phyloP scores from a whole-genome alignment of 768 basidiomycete genomes.

The Rhodocollybia butyracea region DNA sequence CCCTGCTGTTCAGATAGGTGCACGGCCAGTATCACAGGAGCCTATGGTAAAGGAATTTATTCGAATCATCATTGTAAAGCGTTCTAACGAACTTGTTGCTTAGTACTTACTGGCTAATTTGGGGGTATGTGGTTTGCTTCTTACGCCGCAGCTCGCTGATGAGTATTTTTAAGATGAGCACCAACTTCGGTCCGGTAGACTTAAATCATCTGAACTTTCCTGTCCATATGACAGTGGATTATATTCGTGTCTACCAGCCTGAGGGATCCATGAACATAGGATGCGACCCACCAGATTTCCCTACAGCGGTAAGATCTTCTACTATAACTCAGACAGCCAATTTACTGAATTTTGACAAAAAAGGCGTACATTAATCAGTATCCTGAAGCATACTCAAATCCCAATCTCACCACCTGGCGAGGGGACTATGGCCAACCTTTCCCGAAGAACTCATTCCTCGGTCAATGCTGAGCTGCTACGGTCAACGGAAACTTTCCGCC shows the following conservation, averaged over 20 bases:
- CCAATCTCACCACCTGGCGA: constrained; percentile 45
- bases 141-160: no score
- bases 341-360: no score
- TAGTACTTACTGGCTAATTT: constrained; percentile 72
- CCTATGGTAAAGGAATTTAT: constrained; percentile 51
- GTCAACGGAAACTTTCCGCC: not conserved
- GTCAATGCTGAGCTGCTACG: constrained; percentile 10
- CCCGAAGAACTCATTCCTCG: constrained; percentile 49
- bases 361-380: no score
- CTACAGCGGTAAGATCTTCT: no score
- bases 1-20: constrained; percentile 45
- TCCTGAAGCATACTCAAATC: constrained; percentile 61
- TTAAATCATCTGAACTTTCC: constrained; percentile 49
- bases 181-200: constrained; percentile 54
- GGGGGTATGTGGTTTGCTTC: no score
- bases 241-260: constrained; percentile 71
- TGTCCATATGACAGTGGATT: constrained; percentile 53
- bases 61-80: constrained; percentile 13
- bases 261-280: constrained; percentile 51
- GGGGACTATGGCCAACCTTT: constrained; percentile 42
- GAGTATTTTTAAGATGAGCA: constrained; percentile 26
- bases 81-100: not conserved
- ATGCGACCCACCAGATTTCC: constrained; percentile 58
- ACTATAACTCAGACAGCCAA: no score
- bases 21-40: constrained; percentile 63